Evolutionary conservation across 176 grass and related monocot species (phyloP), one percentile per base, ranked within the genome.

Genomic region (Panicum miliaceum): DNA sequence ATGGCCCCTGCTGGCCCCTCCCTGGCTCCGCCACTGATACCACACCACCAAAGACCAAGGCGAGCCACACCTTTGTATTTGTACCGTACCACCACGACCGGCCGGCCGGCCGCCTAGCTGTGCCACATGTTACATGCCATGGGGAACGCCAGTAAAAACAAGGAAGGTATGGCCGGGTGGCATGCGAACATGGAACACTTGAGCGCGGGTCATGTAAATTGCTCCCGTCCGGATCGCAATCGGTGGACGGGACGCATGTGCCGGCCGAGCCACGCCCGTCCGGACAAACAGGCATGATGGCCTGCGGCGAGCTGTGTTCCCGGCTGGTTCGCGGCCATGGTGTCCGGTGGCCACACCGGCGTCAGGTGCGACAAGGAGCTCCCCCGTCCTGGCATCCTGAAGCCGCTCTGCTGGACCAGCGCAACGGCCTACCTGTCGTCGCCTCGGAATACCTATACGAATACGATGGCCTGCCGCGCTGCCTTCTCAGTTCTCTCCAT

Each of bases 291-390:
- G 38, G 5, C 71, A 64, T 46, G 76, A 60, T 68, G 87, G 50
- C 38, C 22, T 4, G 42, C 42, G 37, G 75, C 54, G 42, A 26
- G 53, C 57, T 50, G 76, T 58, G 68, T 9, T 15, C 57, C 5
- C 61, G 29, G 29, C 29, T 32, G 29, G 35, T 58, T 58, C 20
- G 10, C 68, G 41, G 41, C 27, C 27, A 27, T 6, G 20, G 13
- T 8, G 80, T 6, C 8, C 48, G 38, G 59, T 59, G 76, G 82
- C 43, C 77, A 62, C 88, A 70, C 88, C 88, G n/a, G n/a, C n/a
- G 54, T 71, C 83, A 71, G 38, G 77, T 64, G 78, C 76, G 83
- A 90, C 64, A 90, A 86, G 1, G 53, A 29, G 45, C 64, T 53
- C 50, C 52, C 37, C 26, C 43, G 71, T 73, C 63, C 71, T 77